Evolutionary conservation across 208 protist species (phyloP).

Genomic region (Wallacemonas sp.): DNA sequence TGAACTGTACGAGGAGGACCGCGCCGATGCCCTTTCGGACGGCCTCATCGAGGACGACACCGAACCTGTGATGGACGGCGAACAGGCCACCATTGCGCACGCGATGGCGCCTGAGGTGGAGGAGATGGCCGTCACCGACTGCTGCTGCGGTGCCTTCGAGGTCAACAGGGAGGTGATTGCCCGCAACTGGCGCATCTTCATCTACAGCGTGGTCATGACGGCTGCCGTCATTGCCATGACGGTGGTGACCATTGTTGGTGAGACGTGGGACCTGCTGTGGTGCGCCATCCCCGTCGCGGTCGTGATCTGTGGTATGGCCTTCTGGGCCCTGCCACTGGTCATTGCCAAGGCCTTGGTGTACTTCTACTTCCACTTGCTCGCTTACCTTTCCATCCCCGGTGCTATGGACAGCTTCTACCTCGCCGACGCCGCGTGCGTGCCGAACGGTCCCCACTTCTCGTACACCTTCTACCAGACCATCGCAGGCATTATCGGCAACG

Average conservation of each 20-base stretch:
- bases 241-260: slow-evolving; percentile 30
- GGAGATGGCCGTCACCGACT: neutral
- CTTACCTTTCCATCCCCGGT: slow-evolving; percentile 48
- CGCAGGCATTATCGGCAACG: slow-evolving; percentile 26
- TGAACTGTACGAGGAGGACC: slow-evolving; percentile 9
- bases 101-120: neutral
- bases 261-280: slow-evolving; percentile 28
- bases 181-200: slow-evolving; percentile 32
- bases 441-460: slow-evolving; percentile 43
- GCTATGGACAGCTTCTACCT: slow-evolving; percentile 48
- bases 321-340: slow-evolving; percentile 34
- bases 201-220: slow-evolving; percentile 41
- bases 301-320: slow-evolving; percentile 25
- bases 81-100: slow-evolving; percentile 2
- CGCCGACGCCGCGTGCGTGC: slow-evolving; percentile 24
- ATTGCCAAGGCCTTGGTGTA: slow-evolving; percentile 47
- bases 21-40: neutral
- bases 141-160: slow-evolving; percentile 38
- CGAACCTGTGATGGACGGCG: neutral
- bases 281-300: slow-evolving; percentile 17
- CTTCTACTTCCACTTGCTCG: slow-evolving; percentile 33
- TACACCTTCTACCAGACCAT: slow-evolving; percentile 49
- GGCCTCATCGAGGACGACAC: neutral
- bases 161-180: slow-evolving; percentile 39
- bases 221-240: slow-evolving; percentile 27